A percentile compares a stretch with the other conserved stretches of the same genome.
These are phyloP conservation scores for Dendrocalamus latiflorus DNA, from an alignment of 202 grass and related monocot species.

Conservation along the genomic window DNA sequence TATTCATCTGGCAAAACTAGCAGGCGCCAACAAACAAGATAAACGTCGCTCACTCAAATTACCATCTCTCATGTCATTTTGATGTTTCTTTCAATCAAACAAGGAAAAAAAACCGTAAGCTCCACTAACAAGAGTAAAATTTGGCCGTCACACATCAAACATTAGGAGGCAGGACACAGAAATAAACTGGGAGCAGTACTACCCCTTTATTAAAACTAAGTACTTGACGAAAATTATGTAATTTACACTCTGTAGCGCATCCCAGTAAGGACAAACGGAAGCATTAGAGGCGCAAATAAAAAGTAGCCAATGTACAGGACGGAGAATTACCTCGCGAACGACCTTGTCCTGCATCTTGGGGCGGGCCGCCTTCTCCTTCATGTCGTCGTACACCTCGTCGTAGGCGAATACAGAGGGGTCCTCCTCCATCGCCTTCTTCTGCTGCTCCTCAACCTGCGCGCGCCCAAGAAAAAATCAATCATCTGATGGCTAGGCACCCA, in stretches of 20 bases:
- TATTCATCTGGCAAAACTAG: not conserved
- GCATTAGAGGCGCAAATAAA: not conserved
- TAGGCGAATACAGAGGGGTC: slow-evolving; percentile 92
- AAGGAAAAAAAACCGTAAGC: not conserved
- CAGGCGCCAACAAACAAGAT: not conserved
- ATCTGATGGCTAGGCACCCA: not conserved
- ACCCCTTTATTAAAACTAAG: not conserved
- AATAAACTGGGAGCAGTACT: not conserved
- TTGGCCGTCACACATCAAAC: not conserved
- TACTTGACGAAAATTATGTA: not conserved
- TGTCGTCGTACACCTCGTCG: slow-evolving; percentile 86
- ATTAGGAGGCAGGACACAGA: not conserved
- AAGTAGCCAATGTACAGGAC: not conserved
- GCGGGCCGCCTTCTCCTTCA: slow-evolving; percentile 76
- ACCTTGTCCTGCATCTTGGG: slow-evolving; percentile 77
- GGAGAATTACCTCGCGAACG: slow-evolving; percentile 54
- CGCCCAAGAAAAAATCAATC: not conserved
- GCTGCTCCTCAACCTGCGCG: slow-evolving; percentile 74
- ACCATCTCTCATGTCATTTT: not conserved
- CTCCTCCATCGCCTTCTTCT: slow-evolving; percentile 84
- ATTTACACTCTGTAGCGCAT: not conserved
- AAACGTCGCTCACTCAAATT: not conserved
- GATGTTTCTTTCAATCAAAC: not conserved
- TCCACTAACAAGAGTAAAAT: not conserved
- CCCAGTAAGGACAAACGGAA: not conserved